Base-by-base conservation (phyloP, 768 basidiomycete species). In the Mycena maculata region DNA sequence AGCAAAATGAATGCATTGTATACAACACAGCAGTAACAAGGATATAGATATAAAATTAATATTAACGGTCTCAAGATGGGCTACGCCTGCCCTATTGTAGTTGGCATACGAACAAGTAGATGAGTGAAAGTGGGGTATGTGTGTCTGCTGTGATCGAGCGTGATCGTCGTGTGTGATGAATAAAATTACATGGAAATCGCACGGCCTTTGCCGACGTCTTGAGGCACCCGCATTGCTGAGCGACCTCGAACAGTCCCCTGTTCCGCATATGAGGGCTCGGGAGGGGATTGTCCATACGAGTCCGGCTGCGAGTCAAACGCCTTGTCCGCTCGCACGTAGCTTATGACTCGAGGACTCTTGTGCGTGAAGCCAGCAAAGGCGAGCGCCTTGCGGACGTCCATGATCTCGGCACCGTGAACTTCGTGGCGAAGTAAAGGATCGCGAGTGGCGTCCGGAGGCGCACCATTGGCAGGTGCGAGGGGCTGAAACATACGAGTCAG, bases 321-420 rank as follows among this genome's bases (percentile, higher is more conserved):
- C 74, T 83, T 89, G 79, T 93, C 92, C 64, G 87, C 91, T 74
- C 90, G 86, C 72, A 88, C 83, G 78, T 94, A 94, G 76, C 82
- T 91, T 78, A 94, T 87, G 62, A 85, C 85, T 67, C 93, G 90
- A 67, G 93, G 93, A 73, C 91, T 93, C 85, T 92, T 94, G 82
- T 95, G 93, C 33, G 94, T 94, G 81, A 95, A 95, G 55, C 93
- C 94, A 64, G 92, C 93, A 79, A 96, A 97, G 23, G 95, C 95
- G 49, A 94, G 83, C 48, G 91, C 90, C 81, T 99, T 98, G 73
- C 96, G 90, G 68, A 96, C 90, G 73, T 94, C 89, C 76, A 99
- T 85, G 69, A 98, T 91, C 75, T 93, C 87, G 67, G 88, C 87
- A 48, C 97, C 96, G 76, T 98, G 91, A 59, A 90, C 82, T 77